Percentiles rank a stretch among this genome's conserved stretches.
Conservation (phyloP, 768 basidiomycete species). For the Lactarius hengduanensis region DNA sequence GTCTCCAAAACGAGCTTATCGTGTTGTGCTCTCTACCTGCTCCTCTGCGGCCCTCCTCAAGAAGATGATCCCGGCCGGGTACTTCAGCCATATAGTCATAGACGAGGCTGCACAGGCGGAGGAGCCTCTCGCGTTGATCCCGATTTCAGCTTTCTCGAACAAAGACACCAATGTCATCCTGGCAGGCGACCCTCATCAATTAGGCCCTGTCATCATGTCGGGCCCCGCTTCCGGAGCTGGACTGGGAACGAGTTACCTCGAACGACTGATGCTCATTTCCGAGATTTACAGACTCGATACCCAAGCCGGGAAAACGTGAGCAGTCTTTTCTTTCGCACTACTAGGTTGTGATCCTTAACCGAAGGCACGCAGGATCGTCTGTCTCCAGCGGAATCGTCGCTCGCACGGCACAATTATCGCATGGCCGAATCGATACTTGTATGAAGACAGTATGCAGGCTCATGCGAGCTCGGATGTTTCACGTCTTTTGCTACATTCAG, state of each 20-base stretch:
- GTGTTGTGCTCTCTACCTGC: slow-evolving; percentile 60
- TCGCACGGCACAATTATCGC: slow-evolving; percentile 45
- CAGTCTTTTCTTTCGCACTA: not conserved
- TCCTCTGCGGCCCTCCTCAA: slow-evolving; percentile 50
- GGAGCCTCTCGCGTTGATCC: slow-evolving; percentile 57
- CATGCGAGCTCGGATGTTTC: slow-evolving; percentile 33
- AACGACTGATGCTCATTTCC: slow-evolving; percentile 37
- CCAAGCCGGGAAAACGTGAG: slow-evolving; percentile 37
- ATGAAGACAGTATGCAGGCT: slow-evolving; percentile 37
- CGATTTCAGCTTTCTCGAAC: slow-evolving; percentile 37
- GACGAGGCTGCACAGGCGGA: slow-evolving; percentile 67
- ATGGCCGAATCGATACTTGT: slow-evolving; percentile 53
- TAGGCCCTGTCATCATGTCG: slow-evolving; percentile 41
- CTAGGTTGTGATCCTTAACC: not conserved
- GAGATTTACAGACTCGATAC: slow-evolving; percentile 33
- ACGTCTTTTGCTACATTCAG: slow-evolving; percentile 31
- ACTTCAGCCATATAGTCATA: slow-evolving; percentile 60
- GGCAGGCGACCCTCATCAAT: slow-evolving; percentile 40
- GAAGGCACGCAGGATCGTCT: slow-evolving; percentile 26
- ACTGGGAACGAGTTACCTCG: slow-evolving; percentile 38
- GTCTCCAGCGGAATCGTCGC: slow-evolving; percentile 26
- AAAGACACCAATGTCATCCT: slow-evolving; percentile 39
- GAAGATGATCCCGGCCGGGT: slow-evolving; percentile 49
- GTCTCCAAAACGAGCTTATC: slow-evolving; percentile 38
- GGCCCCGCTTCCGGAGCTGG: slow-evolving; percentile 32